Evolutionary conservation across 495 filamentous ascomycete genomes (phyloP), one percentile per base, ranked within the genome.

Genomic region (Barbatosphaeria neglecta): DNA sequence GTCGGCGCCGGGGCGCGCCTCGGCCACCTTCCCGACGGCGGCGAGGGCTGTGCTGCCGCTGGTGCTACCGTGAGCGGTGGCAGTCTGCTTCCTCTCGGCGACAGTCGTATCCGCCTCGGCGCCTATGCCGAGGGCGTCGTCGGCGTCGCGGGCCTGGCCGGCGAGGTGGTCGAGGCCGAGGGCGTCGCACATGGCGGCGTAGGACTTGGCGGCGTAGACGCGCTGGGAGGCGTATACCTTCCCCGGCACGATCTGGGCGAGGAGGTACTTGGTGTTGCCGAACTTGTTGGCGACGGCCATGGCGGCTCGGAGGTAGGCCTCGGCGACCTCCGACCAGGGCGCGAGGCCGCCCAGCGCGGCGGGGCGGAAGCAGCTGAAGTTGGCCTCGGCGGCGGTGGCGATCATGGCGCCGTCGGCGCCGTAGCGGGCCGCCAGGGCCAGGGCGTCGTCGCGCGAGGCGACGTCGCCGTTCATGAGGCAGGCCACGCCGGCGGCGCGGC

Each of bases 391-490:
- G 6, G 84, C 73, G 3, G 84, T 90, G 10, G 92, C 93, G 56
- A 98, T 96, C 92, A 98, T 98, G 41, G 86, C 90, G 13, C 90
- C 92, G 54, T 97, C 92, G 2, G 84, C 86, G 4, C 82, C 83
- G 53, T 73, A 94, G 56, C 95, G 82, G 15, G 70, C 41, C 44
- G 86, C 78, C 16, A 97, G 64, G 44, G 70, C 58, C 3, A 82
- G 56, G 2, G 80, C 89, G 41, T 92, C 64, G 27, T 81, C 78
- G 25, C 84, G 72, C 15, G 68, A 73, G 16, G 74, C 76, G 0
- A 98, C 87, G 56, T 98, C 92, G 11, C 92, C 92, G 58, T 98
- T 98, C 81, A 95, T 89, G 11, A 96, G 61, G 55, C 87, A 92
- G 3, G 88, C 86, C 8, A 98, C 86, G 9, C 90, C 88, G 2